Base-by-base conservation (phyloP, 805 yeast species). In the Lipomyces sp. region DNA sequence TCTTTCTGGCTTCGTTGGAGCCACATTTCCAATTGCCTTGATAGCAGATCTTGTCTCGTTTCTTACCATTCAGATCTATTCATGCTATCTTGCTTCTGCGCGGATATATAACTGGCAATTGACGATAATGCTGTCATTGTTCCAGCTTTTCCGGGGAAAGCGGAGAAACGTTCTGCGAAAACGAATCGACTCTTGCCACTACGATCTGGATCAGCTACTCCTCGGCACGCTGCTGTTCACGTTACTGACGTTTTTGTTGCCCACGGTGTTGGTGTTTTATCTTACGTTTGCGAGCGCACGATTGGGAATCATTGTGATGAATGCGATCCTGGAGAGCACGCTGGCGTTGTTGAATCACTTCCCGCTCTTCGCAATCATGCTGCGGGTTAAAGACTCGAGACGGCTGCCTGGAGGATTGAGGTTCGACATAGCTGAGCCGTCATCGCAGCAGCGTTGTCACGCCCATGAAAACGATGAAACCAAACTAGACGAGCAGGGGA, bases 161-260 rank as follows among this genome's bases (percentile, higher is more conserved):
- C 89, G 90, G 67, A 83, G 81, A 59, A 93, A 93, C 63, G 81
- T 84, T 2, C 70, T 93, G 61, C 77, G 98, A 59, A 75, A 86
- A 48, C 81, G 98, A 72, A 81, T 89, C 29, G 99, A 93, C 66
- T 80, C 82, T 23, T 81, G 89, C 55, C 80, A 84, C 64, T 91
- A 86, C 65, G 91, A 86, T 53, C 71, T 91, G 22, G 96, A 90
- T 65, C 95, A 90, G 63, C 73, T 91, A 49, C 70, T 95, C 43
- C 70, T 91, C 64, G 98, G 98, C 0, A 93, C 96, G 2, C 74
- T 93, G 49, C 68, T 91, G 16, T 93, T 93, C 68, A 87, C 91
- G 43, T 80, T 90, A 14, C 70, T 86, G 45, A 69, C 84, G 0
- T 86, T 89, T 59, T 70, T 95, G 31, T 67, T 89, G 43, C 98